phyloP scores from a whole-genome alignment of 176 grass and related monocot species.

The Aegilops bicornis region DNA sequence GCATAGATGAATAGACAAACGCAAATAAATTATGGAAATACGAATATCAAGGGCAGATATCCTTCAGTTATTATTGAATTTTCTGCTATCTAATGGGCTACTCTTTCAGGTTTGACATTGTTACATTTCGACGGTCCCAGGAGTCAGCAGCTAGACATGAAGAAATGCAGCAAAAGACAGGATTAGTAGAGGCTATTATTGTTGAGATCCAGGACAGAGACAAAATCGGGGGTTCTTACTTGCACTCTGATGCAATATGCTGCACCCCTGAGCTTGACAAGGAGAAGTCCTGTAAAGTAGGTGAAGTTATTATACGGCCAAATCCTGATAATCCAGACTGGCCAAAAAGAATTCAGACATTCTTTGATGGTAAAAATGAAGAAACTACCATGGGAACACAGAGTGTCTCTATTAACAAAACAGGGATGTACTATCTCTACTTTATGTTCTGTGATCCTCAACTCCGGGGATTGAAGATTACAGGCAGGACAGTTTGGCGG shows the following conservation, averaged over 20 bases:
- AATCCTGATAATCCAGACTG: constrained; percentile 80
- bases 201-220: constrained; percentile 95
- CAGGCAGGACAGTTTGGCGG: constrained; percentile 92
- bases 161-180: constrained; percentile 94
- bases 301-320: constrained; percentile 91
- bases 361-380: constrained; percentile 74
- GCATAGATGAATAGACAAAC: background rate
- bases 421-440: constrained; percentile 99
- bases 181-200: constrained; percentile 93
- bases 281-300: constrained; percentile 68
- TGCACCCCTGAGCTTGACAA: constrained; percentile 76
- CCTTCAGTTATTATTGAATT: background rate
- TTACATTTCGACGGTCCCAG: constrained; percentile 70
- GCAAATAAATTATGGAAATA: background rate
- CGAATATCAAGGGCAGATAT: background rate
- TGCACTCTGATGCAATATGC: constrained; percentile 90
- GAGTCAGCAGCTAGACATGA: constrained; percentile 63
- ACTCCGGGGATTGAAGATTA: constrained; percentile 73
- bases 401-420: constrained; percentile 66
- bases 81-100: constrained; percentile 17
- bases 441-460: constrained; percentile 99
- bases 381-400: constrained; percentile 69
- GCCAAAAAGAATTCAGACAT: constrained; percentile 92
- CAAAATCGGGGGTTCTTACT: constrained; percentile 88
- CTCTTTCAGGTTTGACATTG: constrained; percentile 82